Percentiles rank a stretch among this genome's conserved stretches.
Evolutionary conservation across 257 asterid species (phyloP).

Genomic region (Solanum etuberosum): DNA sequence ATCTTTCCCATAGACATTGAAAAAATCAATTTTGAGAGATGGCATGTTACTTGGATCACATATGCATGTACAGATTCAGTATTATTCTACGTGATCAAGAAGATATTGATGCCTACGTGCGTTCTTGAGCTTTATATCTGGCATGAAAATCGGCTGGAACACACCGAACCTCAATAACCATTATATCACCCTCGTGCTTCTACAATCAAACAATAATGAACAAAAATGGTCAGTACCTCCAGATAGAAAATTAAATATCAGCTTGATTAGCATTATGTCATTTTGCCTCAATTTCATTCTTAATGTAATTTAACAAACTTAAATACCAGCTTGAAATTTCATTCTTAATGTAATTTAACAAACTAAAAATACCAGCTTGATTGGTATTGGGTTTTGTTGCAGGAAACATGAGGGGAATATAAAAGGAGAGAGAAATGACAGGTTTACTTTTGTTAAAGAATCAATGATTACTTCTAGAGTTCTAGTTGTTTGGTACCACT

Average conservation of each 20-base stretch:
- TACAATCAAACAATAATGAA: constrained; percentile 28
- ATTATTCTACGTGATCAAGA: neutral
- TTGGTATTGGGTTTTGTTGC: neutral
- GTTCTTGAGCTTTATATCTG: constrained; percentile 80
- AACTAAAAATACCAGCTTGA: neutral
- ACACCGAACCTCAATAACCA: constrained; percentile 60
- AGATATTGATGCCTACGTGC: constrained; percentile 74
- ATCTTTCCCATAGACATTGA: neutral
- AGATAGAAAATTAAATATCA: neutral
- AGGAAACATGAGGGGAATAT: neutral
- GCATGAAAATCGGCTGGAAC: constrained; percentile 88
- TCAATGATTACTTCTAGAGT: neutral
- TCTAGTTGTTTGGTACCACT: neutral
- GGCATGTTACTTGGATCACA: neutral
- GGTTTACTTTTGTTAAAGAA: neutral
- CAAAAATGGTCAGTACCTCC: neutral
- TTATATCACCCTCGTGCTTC: constrained; percentile 79
- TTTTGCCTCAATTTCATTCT: neutral
- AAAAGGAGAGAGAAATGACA: neutral
- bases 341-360: neutral
- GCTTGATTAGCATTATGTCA: neutral
- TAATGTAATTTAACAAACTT: neutral
- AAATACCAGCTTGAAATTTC: neutral
- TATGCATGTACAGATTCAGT: neutral
- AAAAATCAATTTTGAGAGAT: neutral